phyloP scores from a whole-genome alignment of 805 yeast genomes.

The Ogataea ramenticola region DNA sequence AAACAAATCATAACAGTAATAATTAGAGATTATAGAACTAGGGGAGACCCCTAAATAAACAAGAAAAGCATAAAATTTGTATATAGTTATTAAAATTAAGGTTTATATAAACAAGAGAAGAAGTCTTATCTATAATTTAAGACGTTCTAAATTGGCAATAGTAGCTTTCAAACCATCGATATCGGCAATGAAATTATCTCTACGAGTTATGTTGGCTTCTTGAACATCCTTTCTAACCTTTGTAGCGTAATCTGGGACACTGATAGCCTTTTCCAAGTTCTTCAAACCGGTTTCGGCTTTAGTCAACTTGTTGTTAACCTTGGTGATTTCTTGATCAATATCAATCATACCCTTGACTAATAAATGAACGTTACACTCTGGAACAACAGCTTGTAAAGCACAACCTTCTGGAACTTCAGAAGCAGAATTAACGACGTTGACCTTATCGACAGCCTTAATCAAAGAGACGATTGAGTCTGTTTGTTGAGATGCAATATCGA shows the following conservation, averaged over 20 bases:
- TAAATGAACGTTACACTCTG: slow-evolving; percentile 79
- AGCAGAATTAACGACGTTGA: slow-evolving; percentile 50
- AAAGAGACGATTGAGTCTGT: slow-evolving; percentile 82
- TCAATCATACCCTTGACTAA: slow-evolving; percentile 93
- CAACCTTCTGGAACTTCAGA: slow-evolving; percentile 80
- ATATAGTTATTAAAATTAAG: no score
- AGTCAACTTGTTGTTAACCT: slow-evolving; percentile 70
- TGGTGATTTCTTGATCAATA: slow-evolving; percentile 81
- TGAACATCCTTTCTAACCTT: slow-evolving; percentile 82
- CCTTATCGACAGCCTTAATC: slow-evolving; percentile 81
- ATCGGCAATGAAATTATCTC: slow-evolving; percentile 74
- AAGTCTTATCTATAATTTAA: slow-evolving; percentile 50
- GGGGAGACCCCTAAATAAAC: no score
- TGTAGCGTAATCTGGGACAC: slow-evolving; percentile 68
- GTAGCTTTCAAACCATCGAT: slow-evolving; percentile 86
- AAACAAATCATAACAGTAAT: neutral
- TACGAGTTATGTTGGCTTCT: slow-evolving; percentile 61
- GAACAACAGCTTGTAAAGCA: slow-evolving; percentile 74
- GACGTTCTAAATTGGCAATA: slow-evolving; percentile 73
- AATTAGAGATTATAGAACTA: neutral
- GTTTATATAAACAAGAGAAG: neutral
- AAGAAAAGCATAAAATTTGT: no score
- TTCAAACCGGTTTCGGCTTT: slow-evolving; percentile 55
- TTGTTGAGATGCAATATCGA: slow-evolving; percentile 57
- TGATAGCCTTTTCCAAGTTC: slow-evolving; percentile 62